A percentile compares a stretch with the other conserved stretches of the same genome.
Conservation (phyloP, 495 filamentous ascomycete genomes). For the Annulohypoxylon stygium region DNA sequence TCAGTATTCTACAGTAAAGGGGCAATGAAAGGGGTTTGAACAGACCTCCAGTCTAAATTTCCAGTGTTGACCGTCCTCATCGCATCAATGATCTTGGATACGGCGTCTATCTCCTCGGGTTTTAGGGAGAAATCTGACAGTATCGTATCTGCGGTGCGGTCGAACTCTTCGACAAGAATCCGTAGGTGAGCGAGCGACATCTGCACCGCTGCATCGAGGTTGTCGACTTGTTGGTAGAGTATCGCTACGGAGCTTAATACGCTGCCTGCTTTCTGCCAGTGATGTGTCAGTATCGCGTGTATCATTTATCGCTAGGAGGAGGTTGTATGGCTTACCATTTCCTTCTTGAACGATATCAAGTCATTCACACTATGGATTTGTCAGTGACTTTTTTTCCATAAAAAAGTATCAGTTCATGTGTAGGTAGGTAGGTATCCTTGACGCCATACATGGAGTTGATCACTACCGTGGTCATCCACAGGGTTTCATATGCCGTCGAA, state of each 20-base stretch:
- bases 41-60: conserved; percentile 49
- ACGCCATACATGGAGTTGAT: conserved; percentile 48
- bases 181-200: conserved; percentile 46
- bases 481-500: conserved; percentile 36
- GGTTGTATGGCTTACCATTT: conserved; percentile 42
- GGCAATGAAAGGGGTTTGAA: background rate
- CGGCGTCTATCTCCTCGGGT: conserved; percentile 30
- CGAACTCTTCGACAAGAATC: conserved; percentile 43
- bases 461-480: conserved; percentile 43
- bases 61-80: conserved; percentile 46
- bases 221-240: conserved; percentile 44
- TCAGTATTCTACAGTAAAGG: background rate
- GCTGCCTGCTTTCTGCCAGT: conserved; percentile 42
- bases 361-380: conserved; percentile 40
- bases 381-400: background rate
- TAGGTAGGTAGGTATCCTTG: background rate
- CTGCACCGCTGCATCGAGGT: conserved; percentile 46
- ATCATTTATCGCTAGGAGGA: background rate
- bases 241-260: conserved; percentile 50
- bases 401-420: background rate
- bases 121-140: conserved; percentile 31
- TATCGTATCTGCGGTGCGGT: conserved; percentile 35
- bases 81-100: conserved; percentile 37
- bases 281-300: background rate
- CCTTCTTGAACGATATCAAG: conserved; percentile 48